Evolutionary conservation across 805 yeast species (phyloP).

Genomic region (Zygosaccharomyces gambellarensis): DNA sequence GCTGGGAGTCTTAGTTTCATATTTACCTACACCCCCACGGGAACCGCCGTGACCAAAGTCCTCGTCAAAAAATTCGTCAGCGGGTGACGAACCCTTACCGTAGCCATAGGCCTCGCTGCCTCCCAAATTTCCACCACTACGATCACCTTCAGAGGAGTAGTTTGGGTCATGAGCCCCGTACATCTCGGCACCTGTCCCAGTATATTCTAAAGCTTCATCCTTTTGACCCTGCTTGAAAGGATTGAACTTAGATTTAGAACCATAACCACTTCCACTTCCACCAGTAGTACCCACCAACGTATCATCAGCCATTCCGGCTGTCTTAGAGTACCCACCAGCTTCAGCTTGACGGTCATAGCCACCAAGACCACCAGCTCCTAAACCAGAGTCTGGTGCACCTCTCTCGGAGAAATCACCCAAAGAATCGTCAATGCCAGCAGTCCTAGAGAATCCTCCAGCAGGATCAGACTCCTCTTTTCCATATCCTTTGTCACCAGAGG

Average conservation of each 20-base stretch:
- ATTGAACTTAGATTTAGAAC: not conserved
- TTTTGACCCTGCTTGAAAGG: not conserved
- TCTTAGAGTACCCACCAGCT: not conserved
- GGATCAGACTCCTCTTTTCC: not conserved
- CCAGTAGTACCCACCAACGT: not conserved
- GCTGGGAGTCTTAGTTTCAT: not conserved
- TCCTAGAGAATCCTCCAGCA: not conserved
- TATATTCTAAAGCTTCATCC: not conserved
- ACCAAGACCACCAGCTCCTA: not conserved
- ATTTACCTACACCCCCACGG: not conserved
- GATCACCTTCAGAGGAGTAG: not conserved
- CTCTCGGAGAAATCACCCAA: too few species aligned
- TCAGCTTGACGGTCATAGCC: not conserved
- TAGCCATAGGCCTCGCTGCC: conserved; percentile 4
- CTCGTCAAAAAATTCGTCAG: not conserved
- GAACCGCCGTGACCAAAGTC: not conserved
- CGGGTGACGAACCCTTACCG: not conserved
- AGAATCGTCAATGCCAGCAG: not conserved
- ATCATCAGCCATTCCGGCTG: not conserved
- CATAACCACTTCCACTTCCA: too few species aligned
- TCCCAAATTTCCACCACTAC: not conserved
- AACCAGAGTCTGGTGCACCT: too few species aligned
- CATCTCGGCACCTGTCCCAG: not conserved
- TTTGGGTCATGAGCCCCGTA: conserved; percentile 1
- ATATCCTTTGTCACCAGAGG: not conserved